Percentiles rank a stretch among this genome's conserved stretches.
phyloP scores from a whole-genome alignment of 129 eudicot genomes.

The Helianthus annuus region DNA sequence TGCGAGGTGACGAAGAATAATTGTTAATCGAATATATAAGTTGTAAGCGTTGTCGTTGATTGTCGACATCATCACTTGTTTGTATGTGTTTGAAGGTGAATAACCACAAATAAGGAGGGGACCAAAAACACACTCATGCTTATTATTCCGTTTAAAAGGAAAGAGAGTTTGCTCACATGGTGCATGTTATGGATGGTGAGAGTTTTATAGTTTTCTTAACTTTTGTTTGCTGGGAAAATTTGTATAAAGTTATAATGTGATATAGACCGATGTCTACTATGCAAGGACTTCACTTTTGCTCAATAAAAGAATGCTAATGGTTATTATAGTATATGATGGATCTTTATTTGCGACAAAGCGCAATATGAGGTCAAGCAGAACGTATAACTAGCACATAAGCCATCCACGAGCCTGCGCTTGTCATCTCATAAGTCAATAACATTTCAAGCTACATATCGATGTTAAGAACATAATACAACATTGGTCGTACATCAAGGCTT shows the following conservation, averaged over 20 bases:
- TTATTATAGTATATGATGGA: too few relatives aligned
- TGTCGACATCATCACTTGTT: slow-evolving; percentile 16
- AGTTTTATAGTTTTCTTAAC: not conserved
- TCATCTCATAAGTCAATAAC: too few relatives aligned
- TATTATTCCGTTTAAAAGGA: slow-evolving; percentile 22
- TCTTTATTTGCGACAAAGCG: too few relatives aligned
- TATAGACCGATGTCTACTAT: not conserved
- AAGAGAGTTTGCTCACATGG: slow-evolving; percentile 31
- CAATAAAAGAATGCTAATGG: too few relatives aligned
- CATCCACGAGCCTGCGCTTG: too few relatives aligned
- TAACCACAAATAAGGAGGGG: slow-evolving; percentile 31
- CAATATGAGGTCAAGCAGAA: too few relatives aligned
- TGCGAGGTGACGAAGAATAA: too few relatives aligned
- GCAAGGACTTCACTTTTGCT: not conserved
- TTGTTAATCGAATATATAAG: not conserved
- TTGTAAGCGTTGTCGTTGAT: not conserved
- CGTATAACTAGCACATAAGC: too few relatives aligned
- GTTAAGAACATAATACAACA: too few relatives aligned
- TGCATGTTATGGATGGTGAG: slow-evolving; percentile 26
- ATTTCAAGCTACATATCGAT: too few relatives aligned
- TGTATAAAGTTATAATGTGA: not conserved
- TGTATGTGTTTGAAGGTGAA: slow-evolving; percentile 26
- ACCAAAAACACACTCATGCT: slow-evolving; percentile 36
- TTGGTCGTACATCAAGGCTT: too few relatives aligned
- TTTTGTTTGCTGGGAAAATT: not conserved